A percentile compares a stretch with the other conserved stretches of the same genome.
Conservation (phyloP, 2,329 filamentous ascomycete species). For the Pleomassaria siparia region DNA sequence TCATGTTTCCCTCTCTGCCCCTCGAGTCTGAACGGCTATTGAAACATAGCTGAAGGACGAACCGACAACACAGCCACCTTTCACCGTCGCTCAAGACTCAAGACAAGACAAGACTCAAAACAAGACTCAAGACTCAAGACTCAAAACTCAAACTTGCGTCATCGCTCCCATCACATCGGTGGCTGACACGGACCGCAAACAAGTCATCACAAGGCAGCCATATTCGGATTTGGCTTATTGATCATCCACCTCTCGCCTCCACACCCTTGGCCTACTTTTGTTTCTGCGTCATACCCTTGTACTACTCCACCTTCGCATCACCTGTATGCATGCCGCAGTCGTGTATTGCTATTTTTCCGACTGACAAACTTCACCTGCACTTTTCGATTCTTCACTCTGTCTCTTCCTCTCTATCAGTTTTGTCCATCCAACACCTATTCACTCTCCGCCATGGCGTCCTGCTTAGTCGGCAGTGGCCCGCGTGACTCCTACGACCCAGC, state of each 20-base stretch:
- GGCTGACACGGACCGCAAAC: neutral
- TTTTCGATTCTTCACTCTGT: neutral
- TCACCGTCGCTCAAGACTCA: neutral
- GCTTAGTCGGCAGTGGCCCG: conserved; percentile 15
- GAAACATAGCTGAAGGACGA: neutral
- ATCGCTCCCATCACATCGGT: neutral
- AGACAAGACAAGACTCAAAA: too few species aligned
- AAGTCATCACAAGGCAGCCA: conserved; percentile 1
- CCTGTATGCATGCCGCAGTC: neutral
- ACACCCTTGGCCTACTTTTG: neutral
- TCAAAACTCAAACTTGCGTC: too few species aligned
- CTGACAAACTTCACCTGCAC: neutral
- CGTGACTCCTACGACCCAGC: conserved; percentile 27
- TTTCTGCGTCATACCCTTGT: too few species aligned
- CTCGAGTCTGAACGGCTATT: neutral
- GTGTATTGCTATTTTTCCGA: neutral
- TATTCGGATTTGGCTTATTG: neutral
- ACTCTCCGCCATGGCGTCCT: conserved; percentile 12
- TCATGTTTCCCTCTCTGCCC: neutral
- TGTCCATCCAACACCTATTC: conserved; percentile 2
- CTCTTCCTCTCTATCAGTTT: neutral
- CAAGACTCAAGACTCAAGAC: too few species aligned
- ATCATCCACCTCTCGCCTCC: neutral
- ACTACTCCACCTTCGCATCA: neutral
- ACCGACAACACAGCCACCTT: neutral